Evolutionary conservation across 2,329 filamentous ascomycete species (phyloP).

Genomic region (Aspergillus awamori): DNA sequence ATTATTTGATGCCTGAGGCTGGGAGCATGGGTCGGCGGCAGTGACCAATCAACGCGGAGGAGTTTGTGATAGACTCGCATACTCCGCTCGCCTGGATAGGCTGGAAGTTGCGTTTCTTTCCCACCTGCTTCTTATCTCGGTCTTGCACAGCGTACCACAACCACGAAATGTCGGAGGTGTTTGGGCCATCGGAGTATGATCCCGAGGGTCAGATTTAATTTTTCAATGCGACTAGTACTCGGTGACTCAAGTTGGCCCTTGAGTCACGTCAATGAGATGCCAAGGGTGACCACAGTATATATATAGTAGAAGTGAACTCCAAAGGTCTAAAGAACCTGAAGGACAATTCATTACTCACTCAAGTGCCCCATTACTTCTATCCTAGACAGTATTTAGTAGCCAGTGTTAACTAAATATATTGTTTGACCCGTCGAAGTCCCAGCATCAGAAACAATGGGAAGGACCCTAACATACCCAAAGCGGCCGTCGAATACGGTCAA

Average conservation of each 20-base stretch:
- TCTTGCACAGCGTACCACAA: conserved; percentile 3
- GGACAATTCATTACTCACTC: neutral
- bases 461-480: conserved; percentile 61
- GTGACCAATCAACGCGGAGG: conserved; percentile 29
- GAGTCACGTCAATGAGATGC: neutral
- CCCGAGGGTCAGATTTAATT: neutral
- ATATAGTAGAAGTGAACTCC: neutral
- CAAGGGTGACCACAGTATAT: neutral
- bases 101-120: conserved; percentile 10
- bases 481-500: conserved; percentile 67
- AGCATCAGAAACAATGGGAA: conserved; percentile 39
- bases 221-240: neutral
- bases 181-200: neutral
- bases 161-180: neutral
- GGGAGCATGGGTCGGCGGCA: conserved; percentile 23
- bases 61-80: conserved; percentile 20
- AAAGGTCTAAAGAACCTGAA: no score
- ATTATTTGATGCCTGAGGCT: conserved; percentile 17
- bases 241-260: neutral
- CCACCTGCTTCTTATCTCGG: conserved; percentile 14
- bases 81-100: conserved; percentile 17
- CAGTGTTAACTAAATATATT: neutral
- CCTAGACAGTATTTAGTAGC: neutral
- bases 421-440: neutral
- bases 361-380: neutral